Evolutionary conservation across 2,329 filamentous ascomycete species (phyloP), one percentile per base, ranked within the genome.

Genomic region (Diaporthe australafricana): DNA sequence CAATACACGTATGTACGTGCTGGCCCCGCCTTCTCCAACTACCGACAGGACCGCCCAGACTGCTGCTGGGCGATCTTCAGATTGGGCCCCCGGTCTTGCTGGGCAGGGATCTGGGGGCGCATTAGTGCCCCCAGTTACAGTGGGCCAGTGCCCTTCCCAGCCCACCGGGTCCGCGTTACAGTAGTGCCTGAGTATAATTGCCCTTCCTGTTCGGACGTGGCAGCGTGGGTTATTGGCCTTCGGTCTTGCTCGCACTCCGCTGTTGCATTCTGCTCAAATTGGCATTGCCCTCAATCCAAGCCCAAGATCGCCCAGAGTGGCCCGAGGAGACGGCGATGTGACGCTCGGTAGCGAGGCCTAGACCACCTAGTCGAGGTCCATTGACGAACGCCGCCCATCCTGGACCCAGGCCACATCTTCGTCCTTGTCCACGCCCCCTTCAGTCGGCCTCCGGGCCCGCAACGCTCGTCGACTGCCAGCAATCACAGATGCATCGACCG

Each of bases 241-340:
- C 55, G 42, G 42, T 48, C 42, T 35, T 63, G 42, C 60, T 63
- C 60, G 60, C 60, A 63, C 57, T 63, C 57, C 40, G 57, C 57
- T 11, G 57, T 32, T 16, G 25, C 22, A 57, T 17, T 20, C 14
- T 57, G 14, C 14, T 9, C 55, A 42, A 42, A 60, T 60, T 42
- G 55, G 56, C 25, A 16, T 16, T 30, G 56, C 56, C 17, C 35
- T 35, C 38, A 42, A 5, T 42, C 12, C 12, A 11, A 17, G 38
- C 35, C 42, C 45, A 35, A 47, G 40, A 63, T 47, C 27, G 40
- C 4, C 57, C 57, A 47, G n/a, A 20, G 25, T 32, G 40, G 27
- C 32, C 25, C 57, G 25, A 32, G 20, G 45, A 40, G 16, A 45
- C 7, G 25, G 20, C 57, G 57, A 62, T 62, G 57, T 47, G 57